These are phyloP conservation scores for Aschersonia sp. DNA, from an alignment of 2,329 filamentous ascomycete species.

Conservation along the genomic window DNA sequence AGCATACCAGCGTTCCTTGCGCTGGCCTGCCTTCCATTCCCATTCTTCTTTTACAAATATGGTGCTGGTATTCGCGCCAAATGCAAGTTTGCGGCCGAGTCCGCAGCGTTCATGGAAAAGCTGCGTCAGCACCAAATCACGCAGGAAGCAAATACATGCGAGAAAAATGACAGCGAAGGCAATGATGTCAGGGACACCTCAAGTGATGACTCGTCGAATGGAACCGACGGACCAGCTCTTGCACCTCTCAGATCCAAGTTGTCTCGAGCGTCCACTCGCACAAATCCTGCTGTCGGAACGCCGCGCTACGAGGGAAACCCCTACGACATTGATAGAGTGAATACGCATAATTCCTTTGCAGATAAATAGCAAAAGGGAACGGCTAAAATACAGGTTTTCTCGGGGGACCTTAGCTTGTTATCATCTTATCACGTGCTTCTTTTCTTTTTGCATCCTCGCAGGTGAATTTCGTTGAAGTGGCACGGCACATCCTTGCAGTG, in stretches of 20 bases:
- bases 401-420: too few relatives aligned
- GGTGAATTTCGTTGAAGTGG: too few relatives aligned
- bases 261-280: background rate
- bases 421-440: too few relatives aligned
- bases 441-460: too few relatives aligned
- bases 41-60: slow-evolving; percentile 20
- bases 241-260: background rate
- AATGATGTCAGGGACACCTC: background rate
- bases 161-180: background rate
- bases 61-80: slow-evolving; percentile 17
- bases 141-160: background rate
- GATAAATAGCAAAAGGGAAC: background rate
- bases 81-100: slow-evolving; percentile 4
- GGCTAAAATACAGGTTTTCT: background rate
- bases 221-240: background rate
- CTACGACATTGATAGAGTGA: slow-evolving; percentile 3
- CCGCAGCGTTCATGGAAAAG: slow-evolving; percentile 3
- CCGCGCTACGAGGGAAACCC: slow-evolving; percentile 3
- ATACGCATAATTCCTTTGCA: slow-evolving; percentile 2
- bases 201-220: background rate
- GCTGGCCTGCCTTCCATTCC: slow-evolving; percentile 21
- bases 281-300: background rate
- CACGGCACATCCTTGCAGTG: too few relatives aligned
- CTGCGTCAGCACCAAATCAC: slow-evolving; percentile 1
- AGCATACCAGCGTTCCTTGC: slow-evolving; percentile 24